Conservation (phyloP, 768 basidiomycete genomes). For the Podaxis sp. region DNA sequence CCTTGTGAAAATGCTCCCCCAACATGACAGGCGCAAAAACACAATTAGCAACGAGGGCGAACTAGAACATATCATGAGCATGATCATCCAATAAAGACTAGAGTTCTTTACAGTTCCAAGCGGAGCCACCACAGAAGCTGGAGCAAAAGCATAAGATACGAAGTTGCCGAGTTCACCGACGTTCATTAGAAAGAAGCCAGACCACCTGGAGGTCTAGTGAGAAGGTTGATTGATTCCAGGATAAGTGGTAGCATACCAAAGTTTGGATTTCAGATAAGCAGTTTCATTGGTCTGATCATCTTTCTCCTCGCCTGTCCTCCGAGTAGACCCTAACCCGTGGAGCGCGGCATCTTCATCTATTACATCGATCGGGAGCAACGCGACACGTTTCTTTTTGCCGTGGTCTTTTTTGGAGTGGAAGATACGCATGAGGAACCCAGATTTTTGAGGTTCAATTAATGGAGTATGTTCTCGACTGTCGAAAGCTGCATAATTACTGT, state of each 20-base stretch:
- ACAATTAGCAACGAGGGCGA: conserved; percentile 94
- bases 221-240: not conserved
- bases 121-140: conserved; percentile 91
- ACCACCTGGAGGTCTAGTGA: conserved; percentile 57
- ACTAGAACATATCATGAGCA: conserved; percentile 33
- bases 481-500: not conserved
- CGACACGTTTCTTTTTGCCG: conserved; percentile 15
- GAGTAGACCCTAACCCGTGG: conserved; percentile 19
- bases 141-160: conserved; percentile 84
- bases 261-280: conserved; percentile 76
- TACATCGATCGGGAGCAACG: conserved; percentile 32
- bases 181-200: conserved; percentile 85
- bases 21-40: conserved; percentile 86
- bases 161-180: conserved; percentile 90
- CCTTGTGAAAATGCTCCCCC: conserved; percentile 77
- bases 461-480: not conserved
- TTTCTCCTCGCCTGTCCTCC: conserved; percentile 13
- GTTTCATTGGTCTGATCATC: conserved; percentile 49
- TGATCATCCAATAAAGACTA: conserved; percentile 10
- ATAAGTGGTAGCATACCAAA: conserved; percentile 53
- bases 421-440: not conserved
- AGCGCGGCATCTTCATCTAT: conserved; percentile 32
- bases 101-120: conserved; percentile 72
- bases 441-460: not conserved
- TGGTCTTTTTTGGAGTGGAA: not conserved